Evolutionary conservation across 1,284 basidiomycete genomes (phyloP).

Genomic region (Ceratobasidium papillatum): DNA sequence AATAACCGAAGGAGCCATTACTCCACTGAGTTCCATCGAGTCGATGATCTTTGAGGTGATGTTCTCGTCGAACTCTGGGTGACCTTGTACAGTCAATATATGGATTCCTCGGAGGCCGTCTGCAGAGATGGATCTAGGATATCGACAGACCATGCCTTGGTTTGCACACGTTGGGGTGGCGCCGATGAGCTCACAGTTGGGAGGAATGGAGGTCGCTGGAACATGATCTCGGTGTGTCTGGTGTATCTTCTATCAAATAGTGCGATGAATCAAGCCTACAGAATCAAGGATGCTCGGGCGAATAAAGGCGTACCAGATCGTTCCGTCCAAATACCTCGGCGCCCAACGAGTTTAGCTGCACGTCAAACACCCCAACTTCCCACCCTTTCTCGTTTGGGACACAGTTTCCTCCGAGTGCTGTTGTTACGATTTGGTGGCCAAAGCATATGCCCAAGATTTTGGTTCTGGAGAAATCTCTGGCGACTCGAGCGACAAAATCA

Average conservation of each 20-base stretch:
- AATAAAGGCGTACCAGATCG: conserved; percentile 54
- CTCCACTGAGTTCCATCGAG: conserved; percentile 58
- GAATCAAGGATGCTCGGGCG: not conserved
- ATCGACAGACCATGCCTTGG: conserved; percentile 76
- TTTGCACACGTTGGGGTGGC: conserved; percentile 67
- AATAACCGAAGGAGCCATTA: conserved; percentile 60
- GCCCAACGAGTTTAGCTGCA: conserved; percentile 74
- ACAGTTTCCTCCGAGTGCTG: conserved; percentile 76
- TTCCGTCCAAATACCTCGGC: conserved; percentile 68
- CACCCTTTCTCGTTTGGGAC: conserved; percentile 69
- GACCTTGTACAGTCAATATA: conserved; percentile 77
- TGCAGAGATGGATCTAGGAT: conserved; percentile 47
- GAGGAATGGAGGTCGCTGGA: conserved; percentile 59
- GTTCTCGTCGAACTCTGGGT: conserved; percentile 77
- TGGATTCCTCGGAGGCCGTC: conserved; percentile 57
- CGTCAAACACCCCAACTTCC: conserved; percentile 76
- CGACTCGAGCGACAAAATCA: conserved; percentile 61
- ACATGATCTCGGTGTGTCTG: conserved; percentile 89
- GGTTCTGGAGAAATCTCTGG: conserved; percentile 60
- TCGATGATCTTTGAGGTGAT: conserved; percentile 68
- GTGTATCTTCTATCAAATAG: conserved; percentile 65
- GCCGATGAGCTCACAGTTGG: conserved; percentile 64
- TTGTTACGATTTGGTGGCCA: conserved; percentile 85
- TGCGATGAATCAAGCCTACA: not conserved
- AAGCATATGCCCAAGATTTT: conserved; percentile 87